phyloP scores from a whole-genome alignment of 2,329 filamentous ascomycete species.

The Shiraia sp. region DNA sequence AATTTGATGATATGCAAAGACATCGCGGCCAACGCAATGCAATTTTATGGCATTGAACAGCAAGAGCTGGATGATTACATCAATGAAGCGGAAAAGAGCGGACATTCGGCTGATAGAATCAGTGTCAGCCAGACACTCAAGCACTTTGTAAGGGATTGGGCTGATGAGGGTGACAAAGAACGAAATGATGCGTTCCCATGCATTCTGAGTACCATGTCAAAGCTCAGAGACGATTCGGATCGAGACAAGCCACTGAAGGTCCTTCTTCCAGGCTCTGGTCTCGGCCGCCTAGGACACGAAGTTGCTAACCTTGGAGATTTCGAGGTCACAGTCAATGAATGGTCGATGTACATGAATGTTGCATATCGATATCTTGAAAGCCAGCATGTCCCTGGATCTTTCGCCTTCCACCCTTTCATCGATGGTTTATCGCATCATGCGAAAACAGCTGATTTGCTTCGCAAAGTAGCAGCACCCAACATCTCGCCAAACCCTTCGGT shows the following conservation, averaged over 20 bases:
- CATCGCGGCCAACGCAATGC: constrained; percentile 52
- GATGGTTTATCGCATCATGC: constrained; percentile 62
- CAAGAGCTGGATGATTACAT: constrained; percentile 53
- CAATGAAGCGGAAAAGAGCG: constrained; percentile 43
- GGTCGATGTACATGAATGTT: constrained; percentile 62
- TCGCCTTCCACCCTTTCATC: constrained; percentile 56
- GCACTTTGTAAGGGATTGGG: constrained; percentile 63
- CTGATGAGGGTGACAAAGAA: constrained; percentile 53
- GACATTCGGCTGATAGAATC: constrained; percentile 48
- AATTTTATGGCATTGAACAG: constrained; percentile 52
- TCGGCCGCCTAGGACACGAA: constrained; percentile 59
- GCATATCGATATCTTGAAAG: constrained; percentile 56
- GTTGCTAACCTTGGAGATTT: constrained; percentile 52
- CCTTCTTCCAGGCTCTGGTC: constrained; percentile 58
- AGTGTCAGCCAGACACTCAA: constrained; percentile 60
- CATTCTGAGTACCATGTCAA: constrained; percentile 32
- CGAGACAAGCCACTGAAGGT: constrained; percentile 39
- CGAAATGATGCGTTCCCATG: constrained; percentile 47
- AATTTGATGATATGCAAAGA: constrained; percentile 54
- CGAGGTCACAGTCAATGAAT: constrained; percentile 61
- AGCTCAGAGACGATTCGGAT: not conserved
- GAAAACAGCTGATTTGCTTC: constrained; percentile 53
- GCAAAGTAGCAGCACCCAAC: constrained; percentile 52
- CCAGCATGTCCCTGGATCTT: constrained; percentile 22
- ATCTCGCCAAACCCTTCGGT: constrained; percentile 42